Evolutionary conservation across 2,329 filamentous ascomycete genomes (phyloP).

Genomic region (Spiromastix sp.): DNA sequence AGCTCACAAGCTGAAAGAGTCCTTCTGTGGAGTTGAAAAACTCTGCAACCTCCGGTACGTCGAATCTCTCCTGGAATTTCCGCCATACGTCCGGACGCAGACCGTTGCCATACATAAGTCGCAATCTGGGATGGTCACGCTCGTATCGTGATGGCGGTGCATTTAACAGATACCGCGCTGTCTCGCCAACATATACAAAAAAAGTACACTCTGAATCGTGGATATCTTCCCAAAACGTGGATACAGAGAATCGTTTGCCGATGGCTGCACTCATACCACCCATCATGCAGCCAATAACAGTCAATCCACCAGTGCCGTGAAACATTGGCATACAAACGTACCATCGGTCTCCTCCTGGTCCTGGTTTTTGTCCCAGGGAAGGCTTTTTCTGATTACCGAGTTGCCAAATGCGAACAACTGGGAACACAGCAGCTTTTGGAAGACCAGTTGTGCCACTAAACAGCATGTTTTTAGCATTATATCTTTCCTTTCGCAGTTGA

Average conservation of each 20-base stretch:
- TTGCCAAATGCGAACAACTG: conserved; percentile 37
- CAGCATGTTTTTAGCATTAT: too few relatives aligned
- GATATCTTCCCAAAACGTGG: conserved; percentile 64
- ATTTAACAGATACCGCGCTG: conserved; percentile 61
- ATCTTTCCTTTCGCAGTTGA: too few relatives aligned
- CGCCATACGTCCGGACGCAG: conserved; percentile 56
- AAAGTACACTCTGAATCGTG: conserved; percentile 56
- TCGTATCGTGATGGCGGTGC: conserved; percentile 43
- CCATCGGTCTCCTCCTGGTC: conserved; percentile 45
- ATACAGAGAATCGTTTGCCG: conserved; percentile 49
- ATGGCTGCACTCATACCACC: conserved; percentile 35
- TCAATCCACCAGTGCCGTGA: conserved; percentile 63
- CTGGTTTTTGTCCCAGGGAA: conserved; percentile 17
- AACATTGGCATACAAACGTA: conserved; percentile 71
- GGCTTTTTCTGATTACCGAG: conserved; percentile 24
- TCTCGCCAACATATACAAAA: conserved; percentile 71
- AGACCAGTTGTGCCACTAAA: conserved; percentile 62
- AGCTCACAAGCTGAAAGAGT: conserved; percentile 52
- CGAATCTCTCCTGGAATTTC: conserved; percentile 38
- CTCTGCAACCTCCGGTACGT: conserved; percentile 48
- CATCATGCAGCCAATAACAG: conserved; percentile 45
- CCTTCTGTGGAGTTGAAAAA: conserved; percentile 74
- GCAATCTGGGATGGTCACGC: conserved; percentile 31
- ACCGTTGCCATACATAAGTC: conserved; percentile 39
- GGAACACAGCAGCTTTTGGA: conserved; percentile 60